A percentile compares a stretch with the other conserved stretches of the same genome.
These are phyloP conservation scores for Backusella parvicylindrica DNA, from an alignment of 192 early-diverging fungal genomes.

Conservation along the genomic window DNA sequence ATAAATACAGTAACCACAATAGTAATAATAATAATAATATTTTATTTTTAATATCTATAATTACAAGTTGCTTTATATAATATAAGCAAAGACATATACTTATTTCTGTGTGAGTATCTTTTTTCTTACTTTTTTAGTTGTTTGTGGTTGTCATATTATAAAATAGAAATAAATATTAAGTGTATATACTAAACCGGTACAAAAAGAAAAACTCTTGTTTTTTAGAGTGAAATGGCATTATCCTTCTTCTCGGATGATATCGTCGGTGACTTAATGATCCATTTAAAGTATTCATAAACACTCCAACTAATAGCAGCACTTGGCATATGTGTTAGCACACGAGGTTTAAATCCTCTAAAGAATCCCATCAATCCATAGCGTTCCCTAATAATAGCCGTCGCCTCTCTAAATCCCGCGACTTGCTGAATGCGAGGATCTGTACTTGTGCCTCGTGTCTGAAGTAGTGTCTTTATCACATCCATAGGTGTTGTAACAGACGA, in stretches of 20 bases:
- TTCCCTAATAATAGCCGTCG: slow-evolving; percentile 73
- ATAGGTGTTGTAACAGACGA: slow-evolving; percentile 87
- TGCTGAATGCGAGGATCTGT: slow-evolving; percentile 65
- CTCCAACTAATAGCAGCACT: slow-evolving; percentile 95
- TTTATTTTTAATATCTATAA: background rate
- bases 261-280: slow-evolving; percentile 26
- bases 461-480: slow-evolving; percentile 94
- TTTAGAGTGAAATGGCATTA: background rate
- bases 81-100: background rate
- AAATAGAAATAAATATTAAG: no score
- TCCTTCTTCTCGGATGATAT: background rate
- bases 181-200: background rate
- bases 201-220: background rate
- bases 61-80: background rate
- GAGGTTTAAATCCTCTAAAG: slow-evolving; percentile 70
- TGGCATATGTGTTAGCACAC: slow-evolving; percentile 89
- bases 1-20: no score
- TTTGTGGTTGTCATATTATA: background rate
- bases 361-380: slow-evolving; percentile 77
- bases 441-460: slow-evolving; percentile 87
- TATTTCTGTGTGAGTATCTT: background rate
- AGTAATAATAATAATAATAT: background rate
- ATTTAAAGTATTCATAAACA: slow-evolving; percentile 86
- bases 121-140: background rate
- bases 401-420: slow-evolving; percentile 67